Evolutionary conservation across 495 filamentous ascomycete genomes (phyloP), one percentile per base, ranked within the genome.

Genomic region (Aspergillus wentii): DNA sequence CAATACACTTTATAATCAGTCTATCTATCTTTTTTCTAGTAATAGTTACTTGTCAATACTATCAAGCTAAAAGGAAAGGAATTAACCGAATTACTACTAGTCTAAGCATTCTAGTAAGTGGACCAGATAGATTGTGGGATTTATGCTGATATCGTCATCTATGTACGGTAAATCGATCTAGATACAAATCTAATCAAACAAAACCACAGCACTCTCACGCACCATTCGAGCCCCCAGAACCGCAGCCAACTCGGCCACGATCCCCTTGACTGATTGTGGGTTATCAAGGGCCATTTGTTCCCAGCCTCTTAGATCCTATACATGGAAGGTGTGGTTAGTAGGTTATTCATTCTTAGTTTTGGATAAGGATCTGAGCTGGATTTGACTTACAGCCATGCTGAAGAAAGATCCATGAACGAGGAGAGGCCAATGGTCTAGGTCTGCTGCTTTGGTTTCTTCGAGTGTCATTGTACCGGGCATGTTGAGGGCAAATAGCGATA

Each of bases 381-480:
- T n/a, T n/a, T n/a, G 15, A 37, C 64, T 46, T 57, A 73, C 71
- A 51, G 51, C 56, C 58, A 75, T 62, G 25, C 68, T 48, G 3
- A 74, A 54, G 21, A 75, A 61, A 2, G 56, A 56, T 1, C 57
- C 56, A 25, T 66, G 54, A 15, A 70, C 52, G 1, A 70, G 53
- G 4, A 80, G 33, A 14, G 56, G 50, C 68, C 78, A 78, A 15
- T 71, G 57, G 38, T 80, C 82, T 32, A 94, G 67, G 43, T 86
- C 72, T 28, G 88, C 50, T 8, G 61, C 57, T 29, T 62, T 48
- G 23, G 95, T 63, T 44, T 94, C 68, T 0, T 72, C 65, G 9
- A 74, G 49, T 2, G 85, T 78, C 45, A 91, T 66, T 18, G 85
- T 70, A 3, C 91, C 91, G 0, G 90, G 90, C 78, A 94, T 89